Conservation (phyloP, 106 monocot species). For the Ottelia alismoides region DNA sequence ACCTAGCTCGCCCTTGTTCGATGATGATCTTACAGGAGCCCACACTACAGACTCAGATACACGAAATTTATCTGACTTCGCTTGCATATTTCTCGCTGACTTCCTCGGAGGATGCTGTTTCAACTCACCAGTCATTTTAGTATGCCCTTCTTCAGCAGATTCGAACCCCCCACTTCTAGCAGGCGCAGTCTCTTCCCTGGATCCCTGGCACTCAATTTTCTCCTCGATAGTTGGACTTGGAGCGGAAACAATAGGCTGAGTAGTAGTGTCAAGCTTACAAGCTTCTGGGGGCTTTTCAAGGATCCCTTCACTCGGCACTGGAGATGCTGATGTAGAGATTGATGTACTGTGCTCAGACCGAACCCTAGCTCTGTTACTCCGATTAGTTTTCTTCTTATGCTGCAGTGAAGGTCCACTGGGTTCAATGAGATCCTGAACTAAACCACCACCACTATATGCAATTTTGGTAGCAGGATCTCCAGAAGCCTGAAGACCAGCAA, state of each 20-base stretch:
- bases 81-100: conserved; percentile 36
- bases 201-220: not conserved
- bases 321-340: conserved; percentile 9
- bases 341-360: conserved; percentile 19
- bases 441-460: conserved; percentile 1
- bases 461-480: not conserved
- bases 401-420: conserved; percentile 16
- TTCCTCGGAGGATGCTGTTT: conserved; percentile 44
- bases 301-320: conserved; percentile 8
- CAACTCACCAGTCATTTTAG: conserved; percentile 24
- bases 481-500: conserved; percentile 9
- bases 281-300: conserved; percentile 11
- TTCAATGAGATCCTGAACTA: conserved; percentile 1
- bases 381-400: conserved; percentile 37
- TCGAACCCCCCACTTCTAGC: conserved; percentile 2
- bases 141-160: conserved; percentile 11
- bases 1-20: conserved; percentile 28
- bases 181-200: conserved; percentile 1
- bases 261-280: not conserved
- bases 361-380: conserved; percentile 28
- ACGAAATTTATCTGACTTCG: conserved; percentile 45
- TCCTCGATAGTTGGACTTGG: conserved; percentile 1
- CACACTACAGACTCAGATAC: conserved; percentile 52
- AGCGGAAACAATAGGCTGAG: conserved; percentile 4
- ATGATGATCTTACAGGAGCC: conserved; percentile 70